Percentiles rank a stretch among this genome's conserved stretches.
Evolutionary conservation across 2,329 filamentous ascomycete species (phyloP).

Genomic region (Fusarium torreyae): DNA sequence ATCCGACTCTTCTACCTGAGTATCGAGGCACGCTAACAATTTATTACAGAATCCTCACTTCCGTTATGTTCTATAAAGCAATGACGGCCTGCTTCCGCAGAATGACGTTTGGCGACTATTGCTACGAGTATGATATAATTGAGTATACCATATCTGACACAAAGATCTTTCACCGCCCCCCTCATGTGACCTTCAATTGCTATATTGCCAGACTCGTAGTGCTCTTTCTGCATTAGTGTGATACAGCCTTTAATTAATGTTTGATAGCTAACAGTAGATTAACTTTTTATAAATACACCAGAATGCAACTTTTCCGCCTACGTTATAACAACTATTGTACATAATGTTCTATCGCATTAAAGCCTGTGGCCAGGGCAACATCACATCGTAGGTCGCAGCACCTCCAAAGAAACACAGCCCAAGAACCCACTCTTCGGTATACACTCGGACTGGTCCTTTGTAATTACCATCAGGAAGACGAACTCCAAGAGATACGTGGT

Average conservation of each 20-base stretch:
- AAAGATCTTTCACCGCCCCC: too few relatives aligned
- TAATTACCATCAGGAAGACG: neutral
- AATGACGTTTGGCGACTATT: too few relatives aligned
- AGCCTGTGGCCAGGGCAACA: conserved; percentile 45
- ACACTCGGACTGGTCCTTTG: conserved; percentile 23
- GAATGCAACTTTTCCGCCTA: neutral
- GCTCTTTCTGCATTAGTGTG: too few relatives aligned
- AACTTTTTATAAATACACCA: neutral
- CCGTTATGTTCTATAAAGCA: conserved; percentile 29
- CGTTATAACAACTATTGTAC: neutral
- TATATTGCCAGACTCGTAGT: too few relatives aligned
- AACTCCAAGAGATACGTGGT: conserved; percentile 46
- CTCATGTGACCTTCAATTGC: too few relatives aligned
- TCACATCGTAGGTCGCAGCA: conserved; percentile 20
- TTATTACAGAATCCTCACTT: conserved; percentile 34
- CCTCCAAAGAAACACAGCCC: conserved; percentile 47
- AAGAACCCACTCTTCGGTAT: conserved; percentile 40
- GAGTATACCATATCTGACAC: too few relatives aligned
- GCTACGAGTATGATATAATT: too few relatives aligned
- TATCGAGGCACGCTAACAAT: neutral
- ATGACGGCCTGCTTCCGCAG: too few relatives aligned
- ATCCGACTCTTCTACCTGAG: rapidly evolving
- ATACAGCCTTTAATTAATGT: neutral
- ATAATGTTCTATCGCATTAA: neutral
- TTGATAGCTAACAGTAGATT: neutral